Evolutionary conservation across 1,139 yeast genomes (phyloP).

Genomic region (Lodderomyces elongisporus): DNA sequence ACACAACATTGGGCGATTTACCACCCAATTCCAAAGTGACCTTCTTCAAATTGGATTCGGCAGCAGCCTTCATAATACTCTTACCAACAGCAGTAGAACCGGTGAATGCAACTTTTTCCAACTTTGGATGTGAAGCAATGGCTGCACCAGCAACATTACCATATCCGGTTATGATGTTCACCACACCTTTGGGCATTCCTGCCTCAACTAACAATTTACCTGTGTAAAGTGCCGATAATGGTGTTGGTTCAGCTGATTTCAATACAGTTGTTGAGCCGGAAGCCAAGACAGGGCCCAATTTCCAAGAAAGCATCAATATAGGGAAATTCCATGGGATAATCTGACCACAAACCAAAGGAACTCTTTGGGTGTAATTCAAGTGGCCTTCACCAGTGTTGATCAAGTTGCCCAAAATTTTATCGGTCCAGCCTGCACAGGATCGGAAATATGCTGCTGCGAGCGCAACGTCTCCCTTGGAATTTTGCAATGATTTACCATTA

Average conservation of each 20-base stretch:
- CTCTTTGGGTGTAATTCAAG: slow-evolving; percentile 55
- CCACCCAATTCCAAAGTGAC: slow-evolving; percentile 86
- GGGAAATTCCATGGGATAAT: slow-evolving; percentile 91
- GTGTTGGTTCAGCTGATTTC: slow-evolving; percentile 82
- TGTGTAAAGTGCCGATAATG: slow-evolving; percentile 67
- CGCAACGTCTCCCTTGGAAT: slow-evolving; percentile 51
- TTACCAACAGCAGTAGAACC: slow-evolving; percentile 85
- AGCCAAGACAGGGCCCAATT: slow-evolving; percentile 78
- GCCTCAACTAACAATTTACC: slow-evolving; percentile 60
- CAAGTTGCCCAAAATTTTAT: slow-evolving; percentile 65
- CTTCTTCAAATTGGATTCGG: slow-evolving; percentile 64
- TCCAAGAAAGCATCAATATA: slow-evolving; percentile 79
- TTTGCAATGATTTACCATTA: slow-evolving; percentile 69
- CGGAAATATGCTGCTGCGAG: slow-evolving; percentile 58
- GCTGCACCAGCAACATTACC: slow-evolving; percentile 79
- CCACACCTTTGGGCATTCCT: slow-evolving; percentile 76
- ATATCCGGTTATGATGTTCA: slow-evolving; percentile 70
- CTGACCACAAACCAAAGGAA: slow-evolving; percentile 76
- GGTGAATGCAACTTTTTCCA: slow-evolving; percentile 79
- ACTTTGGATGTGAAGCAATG: slow-evolving; percentile 59
- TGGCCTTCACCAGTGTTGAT: slow-evolving; percentile 59
- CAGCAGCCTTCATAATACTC: slow-evolving; percentile 67
- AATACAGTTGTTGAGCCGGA: slow-evolving; percentile 77
- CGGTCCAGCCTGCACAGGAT: slow-evolving; percentile 84
- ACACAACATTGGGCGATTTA: slow-evolving; percentile 77